Evolutionary conservation across 2,329 filamentous ascomycete species (phyloP).

Genomic region (Didymella lethalis): DNA sequence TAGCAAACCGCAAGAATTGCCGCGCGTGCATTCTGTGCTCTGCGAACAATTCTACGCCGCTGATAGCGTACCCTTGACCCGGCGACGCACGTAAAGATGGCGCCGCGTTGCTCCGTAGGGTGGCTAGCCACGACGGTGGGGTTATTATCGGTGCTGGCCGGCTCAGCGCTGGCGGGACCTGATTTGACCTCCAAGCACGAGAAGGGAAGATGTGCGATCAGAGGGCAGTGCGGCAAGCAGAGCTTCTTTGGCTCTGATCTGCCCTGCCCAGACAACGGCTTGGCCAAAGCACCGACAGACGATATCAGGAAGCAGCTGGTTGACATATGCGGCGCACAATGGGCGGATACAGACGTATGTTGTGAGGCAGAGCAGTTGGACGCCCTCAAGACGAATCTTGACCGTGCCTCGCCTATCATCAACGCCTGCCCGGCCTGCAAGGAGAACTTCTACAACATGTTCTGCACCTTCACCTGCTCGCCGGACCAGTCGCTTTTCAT

Average conservation of each 20-base stretch:
- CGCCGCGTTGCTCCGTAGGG: conserved; percentile 34
- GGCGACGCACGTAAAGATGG: conserved; percentile 21
- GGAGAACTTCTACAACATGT: conserved; percentile 97
- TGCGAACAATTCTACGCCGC: background rate
- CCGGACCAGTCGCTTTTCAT: conserved; percentile 95
- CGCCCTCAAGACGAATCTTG: conserved; percentile 81
- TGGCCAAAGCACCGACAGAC: conserved; percentile 76
- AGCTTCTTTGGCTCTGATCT: conserved; percentile 88
- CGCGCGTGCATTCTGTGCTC: background rate
- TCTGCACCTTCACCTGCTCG: conserved; percentile 98
- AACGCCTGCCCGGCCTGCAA: conserved; percentile 96
- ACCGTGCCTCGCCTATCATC: conserved; percentile 87
- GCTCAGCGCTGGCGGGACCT: conserved; percentile 41
- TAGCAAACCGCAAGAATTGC: background rate
- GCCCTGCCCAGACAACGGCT: conserved; percentile 90
- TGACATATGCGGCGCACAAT: conserved; percentile 84
- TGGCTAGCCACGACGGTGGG: conserved; percentile 38
- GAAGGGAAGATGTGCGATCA: conserved; percentile 85
- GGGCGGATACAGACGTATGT: conserved; percentile 84
- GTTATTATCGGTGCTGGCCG: conserved; percentile 40
- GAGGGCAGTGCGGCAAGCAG: conserved; percentile 90
- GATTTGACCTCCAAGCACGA: conserved; percentile 70
- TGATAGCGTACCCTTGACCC: background rate
- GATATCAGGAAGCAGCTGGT: conserved; percentile 79
- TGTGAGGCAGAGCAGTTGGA: conserved; percentile 84